Evolutionary conservation across 805 yeast genomes (phyloP).

Genomic region (Brettanomyces bruxellensis): DNA sequence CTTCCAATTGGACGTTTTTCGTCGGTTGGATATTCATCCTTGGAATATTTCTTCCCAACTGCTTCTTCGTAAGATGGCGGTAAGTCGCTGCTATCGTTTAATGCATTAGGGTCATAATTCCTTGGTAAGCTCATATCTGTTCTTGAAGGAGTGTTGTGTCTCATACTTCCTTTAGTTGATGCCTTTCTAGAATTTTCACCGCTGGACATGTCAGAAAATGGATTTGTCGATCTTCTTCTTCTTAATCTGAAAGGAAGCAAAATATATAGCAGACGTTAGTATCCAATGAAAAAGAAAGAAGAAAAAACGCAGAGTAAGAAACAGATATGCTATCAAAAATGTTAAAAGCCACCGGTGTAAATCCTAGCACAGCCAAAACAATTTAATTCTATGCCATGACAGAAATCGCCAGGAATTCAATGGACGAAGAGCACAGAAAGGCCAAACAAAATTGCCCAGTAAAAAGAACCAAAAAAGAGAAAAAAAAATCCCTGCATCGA

Average conservation of each 20-base stretch:
- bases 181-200: background rate
- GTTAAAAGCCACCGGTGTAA: too few species aligned
- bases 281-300: background rate
- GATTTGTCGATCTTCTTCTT: conserved; percentile 1
- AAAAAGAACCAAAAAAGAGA: too few species aligned
- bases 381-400: too few species aligned
- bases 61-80: conserved; percentile 72
- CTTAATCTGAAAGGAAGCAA: background rate
- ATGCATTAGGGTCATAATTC: background rate
- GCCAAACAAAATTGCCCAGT: too few species aligned
- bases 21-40: conserved; percentile 45
- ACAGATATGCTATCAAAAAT: background rate
- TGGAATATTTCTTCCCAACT: conserved; percentile 38
- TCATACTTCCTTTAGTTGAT: background rate
- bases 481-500: too few species aligned
- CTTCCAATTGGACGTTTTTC: conserved; percentile 25
- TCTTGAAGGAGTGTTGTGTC: background rate
- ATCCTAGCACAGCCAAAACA: too few species aligned
- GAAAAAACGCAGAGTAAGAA: background rate
- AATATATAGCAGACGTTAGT: background rate
- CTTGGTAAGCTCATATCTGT: background rate
- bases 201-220: conserved; percentile 1
- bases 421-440: too few species aligned
- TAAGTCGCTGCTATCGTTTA: conserved; percentile 29
- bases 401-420: too few species aligned